Conservation (phyloP, 768 basidiomycete species). For the Suillus discolor region DNA sequence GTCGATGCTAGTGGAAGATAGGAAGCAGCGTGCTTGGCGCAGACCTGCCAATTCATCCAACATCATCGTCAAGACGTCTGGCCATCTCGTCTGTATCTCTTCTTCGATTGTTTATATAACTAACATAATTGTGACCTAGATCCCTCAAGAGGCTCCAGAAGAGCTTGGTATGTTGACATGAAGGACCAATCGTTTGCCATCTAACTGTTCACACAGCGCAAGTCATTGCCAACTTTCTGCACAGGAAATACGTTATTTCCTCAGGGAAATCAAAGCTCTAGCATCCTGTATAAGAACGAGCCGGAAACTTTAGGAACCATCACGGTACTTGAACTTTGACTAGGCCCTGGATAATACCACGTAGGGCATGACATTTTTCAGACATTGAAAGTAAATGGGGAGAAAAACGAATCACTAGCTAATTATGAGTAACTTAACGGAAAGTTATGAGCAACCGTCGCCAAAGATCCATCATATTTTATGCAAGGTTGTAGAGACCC, state of each 20-base stretch:
- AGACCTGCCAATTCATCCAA: constrained; percentile 32
- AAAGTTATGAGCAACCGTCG: not conserved
- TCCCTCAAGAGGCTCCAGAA: constrained; percentile 31
- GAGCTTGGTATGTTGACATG: constrained; percentile 26
- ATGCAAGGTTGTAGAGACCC: not conserved
- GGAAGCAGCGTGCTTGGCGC: constrained; percentile 29
- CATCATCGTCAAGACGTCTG: constrained; percentile 24
- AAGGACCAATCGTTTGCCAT: not conserved
- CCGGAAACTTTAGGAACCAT: too few relatives aligned
- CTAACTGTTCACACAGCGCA: not conserved
- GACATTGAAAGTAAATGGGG: not conserved
- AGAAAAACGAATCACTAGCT: not conserved
- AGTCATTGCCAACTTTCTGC: not conserved
- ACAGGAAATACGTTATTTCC: not conserved
- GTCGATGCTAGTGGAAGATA: constrained; percentile 10
- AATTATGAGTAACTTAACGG: not conserved
- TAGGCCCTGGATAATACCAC: not conserved
- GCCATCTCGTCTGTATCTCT: constrained; percentile 29
- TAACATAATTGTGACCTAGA: constrained; percentile 14
- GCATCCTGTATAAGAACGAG: not conserved
- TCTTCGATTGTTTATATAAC: not conserved
- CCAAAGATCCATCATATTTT: not conserved
- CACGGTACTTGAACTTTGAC: too few relatives aligned
- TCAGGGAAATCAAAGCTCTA: not conserved
- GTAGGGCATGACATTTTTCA: not conserved